phyloP scores from a whole-genome alignment of 805 yeast species.

The Jamesozyma jinghongensis region DNA sequence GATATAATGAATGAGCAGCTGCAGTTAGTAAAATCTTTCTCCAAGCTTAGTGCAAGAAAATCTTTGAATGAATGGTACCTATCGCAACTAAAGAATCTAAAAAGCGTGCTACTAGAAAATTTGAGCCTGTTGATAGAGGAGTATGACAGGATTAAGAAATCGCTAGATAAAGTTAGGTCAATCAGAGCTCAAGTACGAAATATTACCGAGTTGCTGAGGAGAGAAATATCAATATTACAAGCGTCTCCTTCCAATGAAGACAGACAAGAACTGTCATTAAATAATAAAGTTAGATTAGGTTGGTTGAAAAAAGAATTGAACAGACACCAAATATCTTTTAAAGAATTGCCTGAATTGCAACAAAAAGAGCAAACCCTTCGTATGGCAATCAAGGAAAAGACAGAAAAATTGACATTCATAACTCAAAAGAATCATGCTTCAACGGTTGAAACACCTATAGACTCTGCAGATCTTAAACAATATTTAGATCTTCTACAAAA shows the following conservation, averaged over 20 bases:
- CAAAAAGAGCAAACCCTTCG: slow-evolving; percentile 3
- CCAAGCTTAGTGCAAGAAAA: slow-evolving; percentile 44
- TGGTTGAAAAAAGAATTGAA: slow-evolving; percentile 12
- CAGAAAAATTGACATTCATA: not conserved
- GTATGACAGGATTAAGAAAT: slow-evolving; percentile 12
- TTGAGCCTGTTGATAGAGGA: slow-evolving; percentile 19
- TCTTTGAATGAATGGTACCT: slow-evolving; percentile 59
- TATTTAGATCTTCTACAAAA: slow-evolving; percentile 8
- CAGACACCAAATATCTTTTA: slow-evolving; percentile 7
- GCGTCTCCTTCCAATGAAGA: slow-evolving; percentile 8
- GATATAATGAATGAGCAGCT: slow-evolving; percentile 40
- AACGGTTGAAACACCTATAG: not conserved
- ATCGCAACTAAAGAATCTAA: slow-evolving; percentile 40
- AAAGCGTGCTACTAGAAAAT: slow-evolving; percentile 27
- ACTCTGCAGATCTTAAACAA: slow-evolving; percentile 5
- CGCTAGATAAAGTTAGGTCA: slow-evolving; percentile 7
- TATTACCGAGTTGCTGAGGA: slow-evolving; percentile 12
- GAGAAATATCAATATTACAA: slow-evolving; percentile 17
- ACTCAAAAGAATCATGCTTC: not conserved
- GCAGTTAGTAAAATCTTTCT: slow-evolving; percentile 39
- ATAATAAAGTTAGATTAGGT: slow-evolving; percentile 12
- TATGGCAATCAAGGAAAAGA: slow-evolving; percentile 2
- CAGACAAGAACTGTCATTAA: slow-evolving; percentile 8
- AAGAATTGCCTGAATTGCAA: slow-evolving; percentile 5
- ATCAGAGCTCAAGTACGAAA: slow-evolving; percentile 9